Percentiles rank a stretch among this genome's conserved stretches.
These are phyloP conservation scores for Neofusicoccum ribis DNA, from an alignment of 2,329 filamentous ascomycete genomes.

Conservation along the genomic window DNA sequence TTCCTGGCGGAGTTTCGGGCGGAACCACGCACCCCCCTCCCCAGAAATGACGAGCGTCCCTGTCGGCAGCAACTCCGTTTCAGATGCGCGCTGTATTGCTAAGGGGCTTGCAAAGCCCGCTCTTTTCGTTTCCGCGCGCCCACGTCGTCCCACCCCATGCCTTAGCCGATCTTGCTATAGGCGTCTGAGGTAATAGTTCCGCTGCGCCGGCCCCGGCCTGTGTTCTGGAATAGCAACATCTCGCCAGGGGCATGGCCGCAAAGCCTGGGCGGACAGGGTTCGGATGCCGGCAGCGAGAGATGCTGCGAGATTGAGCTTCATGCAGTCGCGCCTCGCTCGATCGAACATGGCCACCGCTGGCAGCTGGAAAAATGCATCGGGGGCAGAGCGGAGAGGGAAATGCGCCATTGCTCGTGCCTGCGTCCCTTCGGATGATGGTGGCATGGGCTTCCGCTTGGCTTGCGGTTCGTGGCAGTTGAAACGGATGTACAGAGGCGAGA, in stretches of 20 bases:
- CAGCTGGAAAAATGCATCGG: no score
- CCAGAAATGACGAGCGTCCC: neutral
- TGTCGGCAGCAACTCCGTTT: neutral
- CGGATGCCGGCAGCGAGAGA: neutral
- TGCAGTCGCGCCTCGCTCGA: neutral
- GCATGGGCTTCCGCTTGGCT: no score
- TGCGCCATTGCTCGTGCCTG: no score
- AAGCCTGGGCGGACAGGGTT: neutral
- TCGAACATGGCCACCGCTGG: no score
- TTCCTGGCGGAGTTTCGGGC: neutral
- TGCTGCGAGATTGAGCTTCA: conserved; percentile 1
- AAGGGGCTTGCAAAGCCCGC: neutral
- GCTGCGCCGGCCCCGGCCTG: neutral
- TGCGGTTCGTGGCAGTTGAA: no score
- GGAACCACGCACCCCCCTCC: neutral
- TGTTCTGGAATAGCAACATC: neutral
- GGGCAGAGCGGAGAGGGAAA: no score
- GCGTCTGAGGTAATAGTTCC: neutral
- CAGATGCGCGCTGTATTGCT: neutral
- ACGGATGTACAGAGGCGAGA: no score
- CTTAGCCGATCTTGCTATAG: neutral
- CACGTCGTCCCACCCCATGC: neutral
- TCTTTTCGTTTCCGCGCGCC: neutral
- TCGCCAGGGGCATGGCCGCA: no score
- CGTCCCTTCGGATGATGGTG: no score